Evolutionary conservation across 345 rosid species (phyloP).

Genomic region (Eucalyptus brandiana): DNA sequence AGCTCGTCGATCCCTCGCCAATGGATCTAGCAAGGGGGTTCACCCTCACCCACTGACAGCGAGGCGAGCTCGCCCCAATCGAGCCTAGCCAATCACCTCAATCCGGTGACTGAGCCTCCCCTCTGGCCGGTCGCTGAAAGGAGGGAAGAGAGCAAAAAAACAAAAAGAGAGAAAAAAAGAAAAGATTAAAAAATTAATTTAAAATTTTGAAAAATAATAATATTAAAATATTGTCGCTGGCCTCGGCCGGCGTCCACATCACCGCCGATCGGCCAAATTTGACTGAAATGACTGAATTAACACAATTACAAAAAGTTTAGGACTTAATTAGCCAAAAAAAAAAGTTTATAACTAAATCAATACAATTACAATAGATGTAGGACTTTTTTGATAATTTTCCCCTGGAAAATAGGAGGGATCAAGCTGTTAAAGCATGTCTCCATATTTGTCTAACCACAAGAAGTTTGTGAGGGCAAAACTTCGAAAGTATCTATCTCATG

Average conservation of each 20-base stretch:
- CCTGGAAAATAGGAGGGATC: too few relatives aligned
- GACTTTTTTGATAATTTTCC: too few relatives aligned
- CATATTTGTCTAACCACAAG: background rate
- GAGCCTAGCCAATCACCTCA: too few relatives aligned
- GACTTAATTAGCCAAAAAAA: too few relatives aligned
- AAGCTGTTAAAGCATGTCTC: background rate
- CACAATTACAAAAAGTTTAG: rapidly evolving
- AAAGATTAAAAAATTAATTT: too few relatives aligned
- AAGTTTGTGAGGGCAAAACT: background rate
- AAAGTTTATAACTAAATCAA: rapidly evolving
- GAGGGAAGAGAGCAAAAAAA: too few relatives aligned
- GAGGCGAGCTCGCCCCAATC: rapidly evolving
- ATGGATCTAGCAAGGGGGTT: too few relatives aligned
- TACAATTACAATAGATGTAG: rapidly evolving
- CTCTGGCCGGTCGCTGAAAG: rapidly evolving
- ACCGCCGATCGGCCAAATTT: rapidly evolving
- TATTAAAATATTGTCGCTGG: too few relatives aligned
- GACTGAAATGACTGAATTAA: rapidly evolving
- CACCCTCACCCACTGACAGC: rapidly evolving
- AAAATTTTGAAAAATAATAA: too few relatives aligned
- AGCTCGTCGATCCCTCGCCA: too few relatives aligned
- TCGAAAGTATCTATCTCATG: background rate
- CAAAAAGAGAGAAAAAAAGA: too few relatives aligned
- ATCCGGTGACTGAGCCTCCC: rapidly evolving
- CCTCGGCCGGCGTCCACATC: rapidly evolving